phyloP scores from a whole-genome alignment of 176 grass and related monocot species.

The Avena insularis region DNA sequence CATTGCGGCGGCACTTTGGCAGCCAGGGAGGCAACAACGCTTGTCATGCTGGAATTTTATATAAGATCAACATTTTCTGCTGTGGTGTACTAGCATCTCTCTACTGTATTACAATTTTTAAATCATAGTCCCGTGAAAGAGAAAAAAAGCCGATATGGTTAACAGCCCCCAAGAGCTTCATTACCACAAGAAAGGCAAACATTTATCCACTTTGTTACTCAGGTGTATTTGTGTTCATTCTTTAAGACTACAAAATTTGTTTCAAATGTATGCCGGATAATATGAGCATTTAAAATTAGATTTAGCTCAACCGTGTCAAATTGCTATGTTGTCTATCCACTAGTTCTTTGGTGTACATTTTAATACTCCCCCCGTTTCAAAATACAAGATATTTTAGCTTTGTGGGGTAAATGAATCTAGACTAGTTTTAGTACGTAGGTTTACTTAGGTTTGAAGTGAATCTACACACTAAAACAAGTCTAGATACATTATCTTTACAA shows the following conservation, averaged over 20 bases:
- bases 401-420: too few species aligned
- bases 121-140: not conserved
- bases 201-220: not conserved
- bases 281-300: not conserved
- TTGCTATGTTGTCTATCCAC: not conserved
- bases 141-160: conserved; percentile 1
- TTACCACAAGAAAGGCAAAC: conserved; percentile 8
- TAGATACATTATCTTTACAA: too few species aligned
- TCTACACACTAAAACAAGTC: too few species aligned
- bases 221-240: not conserved
- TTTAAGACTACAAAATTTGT: not conserved
- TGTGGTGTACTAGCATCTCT: not conserved
- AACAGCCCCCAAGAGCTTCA: not conserved
- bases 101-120: not conserved
- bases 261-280: not conserved
- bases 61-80: not conserved
- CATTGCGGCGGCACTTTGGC: too few species aligned
- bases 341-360: not conserved
- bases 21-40: too few species aligned
- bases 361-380: not conserved
- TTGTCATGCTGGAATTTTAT: too few species aligned
- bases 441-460: too few species aligned
- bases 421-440: too few species aligned
- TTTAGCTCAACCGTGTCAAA: not conserved
- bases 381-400: too few species aligned